Evolutionary conservation across 352 stramenopile species (phyloP).

Genomic region (Pythium aristosporum): DNA sequence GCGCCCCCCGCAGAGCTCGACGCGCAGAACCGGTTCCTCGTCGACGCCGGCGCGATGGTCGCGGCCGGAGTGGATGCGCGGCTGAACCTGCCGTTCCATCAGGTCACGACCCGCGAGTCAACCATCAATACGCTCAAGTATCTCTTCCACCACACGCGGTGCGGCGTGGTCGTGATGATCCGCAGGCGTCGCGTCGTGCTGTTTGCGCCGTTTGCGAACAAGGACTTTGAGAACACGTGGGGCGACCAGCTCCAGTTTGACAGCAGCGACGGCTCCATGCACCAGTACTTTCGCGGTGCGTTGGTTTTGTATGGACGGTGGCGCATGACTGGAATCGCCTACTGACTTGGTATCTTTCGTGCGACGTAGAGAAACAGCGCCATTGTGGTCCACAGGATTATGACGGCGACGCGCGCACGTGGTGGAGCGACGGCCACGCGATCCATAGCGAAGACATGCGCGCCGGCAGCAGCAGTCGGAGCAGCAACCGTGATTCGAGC

Average conservation of each 20-base stretch:
- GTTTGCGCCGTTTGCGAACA: conserved; percentile 98
- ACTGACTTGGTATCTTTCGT: neutral
- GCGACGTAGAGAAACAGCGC: conserved; percentile 59
- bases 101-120: conserved; percentile 77
- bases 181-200: conserved; percentile 93
- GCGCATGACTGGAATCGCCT: too few relatives aligned
- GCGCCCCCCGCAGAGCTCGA: conserved; percentile 32
- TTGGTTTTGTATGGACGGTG: neutral
- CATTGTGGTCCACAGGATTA: conserved; percentile 82
- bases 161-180: conserved; percentile 99
- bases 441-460: conserved; percentile 89
- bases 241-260: conserved; percentile 91
- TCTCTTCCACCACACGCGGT: conserved; percentile 98
- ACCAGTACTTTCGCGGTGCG: conserved; percentile 90
- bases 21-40: conserved; percentile 63
- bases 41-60: conserved; percentile 49
- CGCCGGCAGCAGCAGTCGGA: neutral
- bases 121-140: conserved; percentile 97
- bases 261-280: conserved; percentile 84
- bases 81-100: conserved; percentile 94
- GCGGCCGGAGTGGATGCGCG: conserved; percentile 69
- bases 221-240: conserved; percentile 97
- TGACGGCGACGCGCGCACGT: conserved; percentile 86
- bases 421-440: conserved; percentile 99
- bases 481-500: conserved; percentile 6